Evolutionary conservation across 192 early-diverging fungal genomes (phyloP).

Genomic region (Linnemannia hyalina): DNA sequence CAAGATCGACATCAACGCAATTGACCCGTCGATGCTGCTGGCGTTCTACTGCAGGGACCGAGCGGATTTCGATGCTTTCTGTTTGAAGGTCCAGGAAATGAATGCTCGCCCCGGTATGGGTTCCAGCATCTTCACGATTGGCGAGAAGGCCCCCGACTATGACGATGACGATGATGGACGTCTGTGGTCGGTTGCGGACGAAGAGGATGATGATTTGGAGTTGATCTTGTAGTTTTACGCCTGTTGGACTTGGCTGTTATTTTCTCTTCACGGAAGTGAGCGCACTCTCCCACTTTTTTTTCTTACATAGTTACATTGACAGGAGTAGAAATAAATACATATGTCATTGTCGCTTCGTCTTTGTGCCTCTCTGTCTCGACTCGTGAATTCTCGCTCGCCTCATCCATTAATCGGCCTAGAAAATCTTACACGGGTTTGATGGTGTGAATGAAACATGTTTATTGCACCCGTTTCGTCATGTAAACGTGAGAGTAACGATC

Average conservation of each 20-base stretch:
- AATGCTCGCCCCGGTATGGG: constrained; percentile 51
- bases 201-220: constrained; percentile 58
- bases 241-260: neutral
- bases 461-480: no score
- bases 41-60: constrained; percentile 84
- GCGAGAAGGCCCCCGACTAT: constrained; percentile 75
- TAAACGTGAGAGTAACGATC: no score
- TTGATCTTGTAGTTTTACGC: constrained; percentile 28
- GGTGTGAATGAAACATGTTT: no score
- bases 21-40: constrained; percentile 96
- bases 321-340: neutral
- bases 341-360: neutral
- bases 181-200: constrained; percentile 47
- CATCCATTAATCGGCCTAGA: no score
- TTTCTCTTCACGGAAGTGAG: neutral
- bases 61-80: constrained; percentile 73
- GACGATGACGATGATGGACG: constrained; percentile 60
- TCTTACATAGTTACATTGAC: neutral
- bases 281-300: neutral
- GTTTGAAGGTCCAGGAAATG: constrained; percentile 63
- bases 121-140: constrained; percentile 71
- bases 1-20: constrained; percentile 77
- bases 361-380: no score
- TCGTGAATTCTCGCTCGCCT: no score
- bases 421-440: no score